Base-by-base conservation (phyloP, 1,284 basidiomycete species). In the Ceratorhiza oryzae-sativae region DNA sequence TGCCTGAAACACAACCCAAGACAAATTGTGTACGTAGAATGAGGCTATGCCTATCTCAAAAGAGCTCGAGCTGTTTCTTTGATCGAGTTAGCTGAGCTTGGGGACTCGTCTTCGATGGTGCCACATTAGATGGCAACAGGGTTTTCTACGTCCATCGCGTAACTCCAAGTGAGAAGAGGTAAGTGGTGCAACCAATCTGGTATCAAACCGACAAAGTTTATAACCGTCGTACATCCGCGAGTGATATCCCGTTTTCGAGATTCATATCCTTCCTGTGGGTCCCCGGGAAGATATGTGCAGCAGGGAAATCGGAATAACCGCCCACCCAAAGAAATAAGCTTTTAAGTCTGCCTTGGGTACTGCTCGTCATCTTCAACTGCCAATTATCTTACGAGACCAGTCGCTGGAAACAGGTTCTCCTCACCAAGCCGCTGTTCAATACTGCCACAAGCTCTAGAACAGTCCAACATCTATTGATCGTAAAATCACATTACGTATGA, bases 1-100 rank as follows among this genome's bases (percentile, higher is more conserved):
- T 10, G 42, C 46, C 60, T 75, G 74, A 36, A 76, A 76, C 15
- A 76, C 75, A 3, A 74, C 75, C 73, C 73, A 76, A 25, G 60
- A 55, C 1, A 76, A 48, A 18, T 56, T 72, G 30, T 6, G 27
- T 12, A 25, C 10, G 13, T 45, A 15, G 34, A 4, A 27, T 25
- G 12, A n/a, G n/a, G n/a, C n/a, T n/a, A n/a, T n/a, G n/a, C n/a
- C n/a, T n/a, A n/a, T n/a, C n/a, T n/a, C n/a, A n/a, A n/a, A n/a
- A n/a, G n/a, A n/a, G n/a, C n/a, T n/a, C n/a, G n/a, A n/a, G n/a
- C n/a, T n/a, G n/a, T n/a, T n/a, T n/a, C n/a, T 36, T 20, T 36
- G 18, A 36, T 34, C 9, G 53, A 56, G 15, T 6, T 10, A 9
- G 13, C 4, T 8, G 53, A 36, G 30, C 53, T 56, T 20, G 32